A percentile compares a stretch with the other conserved stretches of the same genome.
Conservation (phyloP, 148 eudicot species). For the Rhododendron williamsianum region DNA sequence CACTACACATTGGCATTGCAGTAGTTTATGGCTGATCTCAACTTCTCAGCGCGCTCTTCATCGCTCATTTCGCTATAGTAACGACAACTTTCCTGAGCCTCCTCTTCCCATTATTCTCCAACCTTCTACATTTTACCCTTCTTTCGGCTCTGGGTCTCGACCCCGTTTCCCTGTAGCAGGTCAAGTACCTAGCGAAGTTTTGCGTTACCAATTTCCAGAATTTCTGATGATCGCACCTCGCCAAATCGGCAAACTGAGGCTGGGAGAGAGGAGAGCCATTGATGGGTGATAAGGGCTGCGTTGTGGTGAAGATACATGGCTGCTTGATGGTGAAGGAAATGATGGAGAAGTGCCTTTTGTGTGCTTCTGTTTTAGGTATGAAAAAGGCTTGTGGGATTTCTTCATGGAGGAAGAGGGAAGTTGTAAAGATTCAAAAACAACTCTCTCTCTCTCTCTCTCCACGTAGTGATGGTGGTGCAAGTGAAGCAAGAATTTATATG, state of each 20-base stretch:
- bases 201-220: conserved; percentile 12
- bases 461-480: neutral
- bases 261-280: neutral
- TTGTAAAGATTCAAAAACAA: neutral
- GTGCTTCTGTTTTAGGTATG: neutral
- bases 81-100: neutral
- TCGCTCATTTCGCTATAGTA: conserved; percentile 19
- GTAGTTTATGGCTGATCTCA: conserved; percentile 19
- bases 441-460: neutral
- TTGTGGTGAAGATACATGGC: neutral
- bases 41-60: conserved; percentile 22
- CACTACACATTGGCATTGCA: conserved; percentile 12
- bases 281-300: neutral
- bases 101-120: neutral
- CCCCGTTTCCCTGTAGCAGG: conserved; percentile 13
- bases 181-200: conserved; percentile 2
- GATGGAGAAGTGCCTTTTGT: neutral
- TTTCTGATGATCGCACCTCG: conserved; percentile 18
- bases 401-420: neutral
- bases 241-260: conserved; percentile 10
- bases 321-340: neutral
- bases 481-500: neutral
- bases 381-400: neutral
- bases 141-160: neutral
- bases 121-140: neutral